These are phyloP conservation scores for Pseudognaphalium luteoalbum DNA, from an alignment of 129 eudicot species.

Conservation along the genomic window DNA sequence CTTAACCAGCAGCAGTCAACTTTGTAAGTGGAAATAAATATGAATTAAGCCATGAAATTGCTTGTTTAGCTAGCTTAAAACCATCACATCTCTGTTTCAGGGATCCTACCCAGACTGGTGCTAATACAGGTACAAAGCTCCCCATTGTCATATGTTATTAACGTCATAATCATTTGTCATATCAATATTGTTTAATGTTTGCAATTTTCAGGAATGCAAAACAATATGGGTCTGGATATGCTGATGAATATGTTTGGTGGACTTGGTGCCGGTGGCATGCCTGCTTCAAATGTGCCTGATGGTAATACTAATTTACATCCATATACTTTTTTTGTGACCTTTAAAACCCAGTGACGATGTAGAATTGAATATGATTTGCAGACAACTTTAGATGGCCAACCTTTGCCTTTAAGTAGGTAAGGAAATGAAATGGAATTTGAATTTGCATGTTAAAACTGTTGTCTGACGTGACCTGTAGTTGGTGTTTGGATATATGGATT, in stretches of 20 bases:
- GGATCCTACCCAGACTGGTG: constrained; percentile 57
- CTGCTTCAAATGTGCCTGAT: constrained; percentile 52
- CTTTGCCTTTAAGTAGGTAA: not conserved
- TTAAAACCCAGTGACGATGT: not conserved
- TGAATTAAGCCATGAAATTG: not conserved
- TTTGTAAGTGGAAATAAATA: constrained; percentile 48
- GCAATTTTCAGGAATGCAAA: constrained; percentile 48
- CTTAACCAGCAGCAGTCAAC: constrained; percentile 57
- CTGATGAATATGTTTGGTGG: constrained; percentile 78
- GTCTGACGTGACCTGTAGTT: not conserved
- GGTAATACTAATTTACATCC: constrained; percentile 37
- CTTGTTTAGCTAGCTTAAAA: not conserved
- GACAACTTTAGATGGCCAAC: not conserved
- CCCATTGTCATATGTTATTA: not conserved
- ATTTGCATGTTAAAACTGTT: no score
- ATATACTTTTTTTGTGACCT: not conserved
- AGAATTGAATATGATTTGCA: not conserved
- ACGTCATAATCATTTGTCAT: not conserved
- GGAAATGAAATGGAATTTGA: no score
- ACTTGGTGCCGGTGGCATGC: constrained; percentile 55
- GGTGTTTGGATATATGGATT: not conserved
- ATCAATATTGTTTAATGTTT: not conserved
- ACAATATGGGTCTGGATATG: constrained; percentile 62
- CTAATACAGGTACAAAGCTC: constrained; percentile 47
- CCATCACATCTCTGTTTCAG: constrained; percentile 41